Percentiles rank a stretch among this genome's conserved stretches.
Conservation (phyloP, 305 asterid species). For the Euphrasia arctica region DNA sequence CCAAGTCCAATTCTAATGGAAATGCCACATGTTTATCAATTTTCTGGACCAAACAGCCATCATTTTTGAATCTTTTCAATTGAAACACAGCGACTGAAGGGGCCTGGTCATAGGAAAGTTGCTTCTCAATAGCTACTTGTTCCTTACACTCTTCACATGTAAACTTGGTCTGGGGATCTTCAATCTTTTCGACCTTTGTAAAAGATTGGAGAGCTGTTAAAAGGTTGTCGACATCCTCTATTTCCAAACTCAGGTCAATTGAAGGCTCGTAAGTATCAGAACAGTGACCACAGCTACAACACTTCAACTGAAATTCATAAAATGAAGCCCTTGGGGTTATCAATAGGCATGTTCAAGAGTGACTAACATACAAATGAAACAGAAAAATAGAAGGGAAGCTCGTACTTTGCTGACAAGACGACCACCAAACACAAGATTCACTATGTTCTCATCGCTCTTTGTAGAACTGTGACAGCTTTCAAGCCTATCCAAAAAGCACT, state of each 20-base stretch:
- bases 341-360: background rate
- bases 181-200: constrained; percentile 82
- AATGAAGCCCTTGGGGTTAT: constrained; percentile 11
- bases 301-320: constrained; percentile 58
- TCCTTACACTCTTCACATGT: constrained; percentile 82
- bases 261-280: constrained; percentile 82
- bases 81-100: constrained; percentile 77
- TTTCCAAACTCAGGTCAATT: constrained; percentile 87
- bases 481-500: constrained; percentile 82
- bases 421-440: constrained; percentile 81
- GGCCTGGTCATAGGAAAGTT: constrained; percentile 60
- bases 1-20: constrained; percentile 71
- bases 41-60: constrained; percentile 73
- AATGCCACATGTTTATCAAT: constrained; percentile 75
- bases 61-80: constrained; percentile 83
- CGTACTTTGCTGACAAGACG: constrained; percentile 81
- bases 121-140: constrained; percentile 74
- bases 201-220: constrained; percentile 70
- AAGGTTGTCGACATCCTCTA: constrained; percentile 60
- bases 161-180: constrained; percentile 71
- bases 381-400: constrained; percentile 11
- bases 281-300: constrained; percentile 80
- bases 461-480: constrained; percentile 43
- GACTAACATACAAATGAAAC: background rate
- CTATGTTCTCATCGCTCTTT: constrained; percentile 46